Percentiles rank a stretch among this genome's conserved stretches.
Evolutionary conservation across 2,329 filamentous ascomycete genomes (phyloP).

Genomic region (Penicillium polonicum): DNA sequence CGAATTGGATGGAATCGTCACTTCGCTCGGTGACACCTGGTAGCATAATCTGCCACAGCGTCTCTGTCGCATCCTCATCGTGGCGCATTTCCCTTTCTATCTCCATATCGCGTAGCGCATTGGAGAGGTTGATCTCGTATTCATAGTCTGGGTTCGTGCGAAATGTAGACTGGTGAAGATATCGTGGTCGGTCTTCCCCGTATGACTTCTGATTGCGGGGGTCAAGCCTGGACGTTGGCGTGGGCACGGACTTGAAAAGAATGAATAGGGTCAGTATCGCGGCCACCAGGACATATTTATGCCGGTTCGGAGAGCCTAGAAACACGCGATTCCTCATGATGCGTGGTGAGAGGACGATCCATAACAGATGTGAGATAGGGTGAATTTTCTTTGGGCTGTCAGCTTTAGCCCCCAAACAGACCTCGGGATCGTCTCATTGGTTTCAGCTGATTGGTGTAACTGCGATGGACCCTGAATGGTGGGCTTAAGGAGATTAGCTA

Average conservation of each 20-base stretch:
- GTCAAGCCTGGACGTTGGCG: conserved; percentile 5
- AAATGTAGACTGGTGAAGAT: conserved; percentile 31
- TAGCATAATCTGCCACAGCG: conserved; percentile 36
- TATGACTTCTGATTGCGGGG: not conserved
- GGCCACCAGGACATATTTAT: conserved; percentile 7
- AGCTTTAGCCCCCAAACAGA: not conserved
- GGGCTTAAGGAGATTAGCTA: not conserved
- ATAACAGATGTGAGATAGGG: not conserved
- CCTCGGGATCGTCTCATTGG: not conserved
- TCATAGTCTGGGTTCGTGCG: conserved; percentile 29
- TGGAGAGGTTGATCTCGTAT: conserved; percentile 27
- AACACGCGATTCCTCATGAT: conserved; percentile 13
- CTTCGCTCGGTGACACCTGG: conserved; percentile 16
- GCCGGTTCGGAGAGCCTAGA: conserved; percentile 5
- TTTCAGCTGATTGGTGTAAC: not conserved
- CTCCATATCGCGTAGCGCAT: conserved; percentile 29
- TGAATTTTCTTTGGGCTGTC: not conserved
- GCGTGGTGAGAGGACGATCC: not conserved
- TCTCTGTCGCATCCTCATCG: conserved; percentile 15
- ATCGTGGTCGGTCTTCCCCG: conserved; percentile 23
- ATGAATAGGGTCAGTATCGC: conserved; percentile 7
- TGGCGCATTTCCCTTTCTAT: conserved; percentile 11
- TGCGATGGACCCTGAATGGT: not conserved
- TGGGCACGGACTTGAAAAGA: conserved; percentile 13
- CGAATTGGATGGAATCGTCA: conserved; percentile 27